phyloP scores from a whole-genome alignment of 2,329 filamentous ascomycete genomes.

The Sporothrix curviconia region DNA sequence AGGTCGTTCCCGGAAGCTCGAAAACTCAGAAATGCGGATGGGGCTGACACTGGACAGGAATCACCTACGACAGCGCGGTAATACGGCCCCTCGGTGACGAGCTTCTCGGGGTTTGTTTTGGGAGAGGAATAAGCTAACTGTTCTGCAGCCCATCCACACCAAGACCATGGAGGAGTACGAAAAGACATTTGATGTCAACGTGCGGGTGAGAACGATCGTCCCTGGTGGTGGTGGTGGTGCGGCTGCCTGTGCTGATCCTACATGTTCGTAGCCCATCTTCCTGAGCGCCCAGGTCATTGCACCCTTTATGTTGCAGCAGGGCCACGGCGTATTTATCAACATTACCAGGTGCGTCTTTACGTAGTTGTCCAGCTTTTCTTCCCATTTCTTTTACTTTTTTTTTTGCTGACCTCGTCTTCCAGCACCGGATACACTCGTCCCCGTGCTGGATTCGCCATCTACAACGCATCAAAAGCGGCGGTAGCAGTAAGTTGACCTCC shows the following conservation, averaged over 20 bases:
- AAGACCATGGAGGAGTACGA: background rate
- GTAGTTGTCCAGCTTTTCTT: too few species aligned
- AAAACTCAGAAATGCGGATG: background rate
- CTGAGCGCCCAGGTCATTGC: background rate
- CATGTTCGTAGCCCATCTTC: background rate
- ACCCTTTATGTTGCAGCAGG: background rate
- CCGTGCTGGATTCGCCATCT: background rate
- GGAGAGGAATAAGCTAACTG: too few species aligned
- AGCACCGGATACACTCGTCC: slow-evolving; percentile 2
- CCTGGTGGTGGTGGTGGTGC: too few species aligned
- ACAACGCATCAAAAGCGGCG: background rate
- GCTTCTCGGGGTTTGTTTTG: too few species aligned
- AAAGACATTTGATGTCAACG: slow-evolving; percentile 1
- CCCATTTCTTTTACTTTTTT: too few species aligned
- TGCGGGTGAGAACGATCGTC: background rate
- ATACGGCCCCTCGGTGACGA: too few species aligned
- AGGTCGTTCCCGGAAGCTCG: background rate
- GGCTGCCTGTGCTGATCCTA: background rate
- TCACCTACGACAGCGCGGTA: background rate
- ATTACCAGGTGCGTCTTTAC: background rate
- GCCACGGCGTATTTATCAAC: background rate
- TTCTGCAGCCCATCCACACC: background rate
- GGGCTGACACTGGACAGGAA: background rate
- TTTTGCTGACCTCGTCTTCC: too few species aligned
- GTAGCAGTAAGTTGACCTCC: background rate